A percentile compares a stretch with the other conserved stretches of the same genome.
phyloP scores from a whole-genome alignment of 2,329 filamentous ascomycete species.

The Cladophialophora carrionii region DNA sequence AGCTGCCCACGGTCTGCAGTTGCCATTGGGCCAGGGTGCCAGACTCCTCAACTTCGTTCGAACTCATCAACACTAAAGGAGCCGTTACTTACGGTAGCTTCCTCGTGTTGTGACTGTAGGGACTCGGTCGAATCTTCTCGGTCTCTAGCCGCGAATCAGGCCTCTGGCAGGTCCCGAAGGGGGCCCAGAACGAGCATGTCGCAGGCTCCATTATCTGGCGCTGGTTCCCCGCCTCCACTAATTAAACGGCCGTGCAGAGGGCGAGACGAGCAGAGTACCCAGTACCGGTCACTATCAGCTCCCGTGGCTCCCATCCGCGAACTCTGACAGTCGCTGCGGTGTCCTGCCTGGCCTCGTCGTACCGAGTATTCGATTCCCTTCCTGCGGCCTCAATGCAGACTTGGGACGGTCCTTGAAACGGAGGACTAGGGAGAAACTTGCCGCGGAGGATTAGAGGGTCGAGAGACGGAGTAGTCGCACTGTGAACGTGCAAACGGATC shows the following conservation, averaged over 20 bases:
- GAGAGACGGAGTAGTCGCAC: too few relatives aligned
- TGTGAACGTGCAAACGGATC: background rate
- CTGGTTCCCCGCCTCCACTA: conserved; percentile 19
- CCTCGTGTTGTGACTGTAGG: conserved; percentile 9
- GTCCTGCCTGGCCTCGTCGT: too few relatives aligned
- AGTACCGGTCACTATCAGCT: too few relatives aligned
- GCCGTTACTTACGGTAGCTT: conserved; percentile 11
- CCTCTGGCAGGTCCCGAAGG: conserved; percentile 4
- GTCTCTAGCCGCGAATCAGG: conserved; percentile 12
- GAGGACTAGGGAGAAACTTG: background rate
- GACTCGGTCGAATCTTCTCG: conserved; percentile 8
- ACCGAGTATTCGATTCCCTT: too few relatives aligned
- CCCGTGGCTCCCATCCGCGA: too few relatives aligned
- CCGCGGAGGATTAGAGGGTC: background rate
- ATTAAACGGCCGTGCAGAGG: conserved; percentile 14
- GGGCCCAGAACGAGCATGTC: conserved; percentile 7
- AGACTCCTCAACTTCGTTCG: conserved; percentile 16
- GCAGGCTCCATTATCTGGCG: conserved; percentile 12
- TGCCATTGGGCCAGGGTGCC: conserved; percentile 17
- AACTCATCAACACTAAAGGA: conserved; percentile 22
- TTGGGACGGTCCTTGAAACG: background rate
- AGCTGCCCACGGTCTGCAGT: conserved; percentile 1
- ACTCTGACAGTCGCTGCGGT: too few relatives aligned
- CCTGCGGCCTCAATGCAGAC: background rate
- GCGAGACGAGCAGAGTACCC: background rate